Evolutionary conservation across 441 rosid species (phyloP).

Genomic region (Geranium incanum): DNA sequence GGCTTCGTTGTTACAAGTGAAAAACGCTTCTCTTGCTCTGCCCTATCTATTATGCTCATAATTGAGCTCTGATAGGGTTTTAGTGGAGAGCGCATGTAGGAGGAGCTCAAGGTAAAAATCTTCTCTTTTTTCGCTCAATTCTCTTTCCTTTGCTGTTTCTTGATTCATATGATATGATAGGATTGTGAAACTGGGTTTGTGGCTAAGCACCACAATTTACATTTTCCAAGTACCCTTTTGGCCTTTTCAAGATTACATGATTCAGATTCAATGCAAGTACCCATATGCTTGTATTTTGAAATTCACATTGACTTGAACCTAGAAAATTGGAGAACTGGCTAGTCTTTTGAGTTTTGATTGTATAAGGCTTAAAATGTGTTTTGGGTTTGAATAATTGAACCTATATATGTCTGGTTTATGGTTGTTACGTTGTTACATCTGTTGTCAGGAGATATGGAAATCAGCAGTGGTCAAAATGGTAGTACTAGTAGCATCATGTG

Average conservation of each 20-base stretch:
- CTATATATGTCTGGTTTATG: not conserved
- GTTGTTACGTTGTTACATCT: constrained; percentile 17
- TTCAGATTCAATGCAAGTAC: constrained; percentile 4
- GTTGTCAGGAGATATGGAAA: constrained; percentile 35
- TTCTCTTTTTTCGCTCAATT: not conserved
- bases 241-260: not conserved
- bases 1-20: not conserved
- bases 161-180: not conserved
- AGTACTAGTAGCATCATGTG: constrained; percentile 54
- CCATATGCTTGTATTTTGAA: not conserved
- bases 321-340: not conserved
- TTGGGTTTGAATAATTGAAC: not conserved
- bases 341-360: not conserved
- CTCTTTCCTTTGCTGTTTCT: not conserved
- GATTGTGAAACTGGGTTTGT: constrained; percentile 1
- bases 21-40: not conserved
- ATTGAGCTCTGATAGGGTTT: not conserved
- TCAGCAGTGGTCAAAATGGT: constrained; percentile 36
- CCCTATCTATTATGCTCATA: not conserved
- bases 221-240: not conserved
- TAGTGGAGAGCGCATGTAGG: constrained; percentile 3
- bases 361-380: not conserved
- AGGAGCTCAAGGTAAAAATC: not conserved
- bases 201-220: not conserved
- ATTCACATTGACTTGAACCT: not conserved